Evolutionary conservation across 331 rosid genomes (phyloP).

Genomic region (Quercus phellos): DNA sequence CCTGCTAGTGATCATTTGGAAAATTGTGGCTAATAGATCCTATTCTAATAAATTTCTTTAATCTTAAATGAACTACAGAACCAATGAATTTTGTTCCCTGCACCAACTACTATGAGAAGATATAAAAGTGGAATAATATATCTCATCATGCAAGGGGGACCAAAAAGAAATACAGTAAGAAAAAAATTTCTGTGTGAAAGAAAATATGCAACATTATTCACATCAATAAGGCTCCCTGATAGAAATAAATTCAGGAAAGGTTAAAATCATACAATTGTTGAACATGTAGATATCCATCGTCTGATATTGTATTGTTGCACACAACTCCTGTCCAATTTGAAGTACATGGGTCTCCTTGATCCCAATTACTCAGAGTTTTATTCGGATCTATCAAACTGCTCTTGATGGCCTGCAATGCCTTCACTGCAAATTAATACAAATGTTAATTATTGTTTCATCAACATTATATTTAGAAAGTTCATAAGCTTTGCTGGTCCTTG

Average conservation of each 20-base stretch:
- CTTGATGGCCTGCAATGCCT: conserved; percentile 36
- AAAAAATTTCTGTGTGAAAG: not conserved
- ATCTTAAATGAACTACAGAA: not conserved
- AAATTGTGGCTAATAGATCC: not conserved
- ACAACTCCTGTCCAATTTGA: conserved; percentile 45
- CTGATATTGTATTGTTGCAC: conserved; percentile 30
- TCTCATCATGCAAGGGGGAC: not conserved
- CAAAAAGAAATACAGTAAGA: not conserved
- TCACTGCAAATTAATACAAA: conserved; percentile 30
- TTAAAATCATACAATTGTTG: conserved; percentile 31
- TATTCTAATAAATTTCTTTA: not conserved
- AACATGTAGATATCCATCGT: conserved; percentile 49
- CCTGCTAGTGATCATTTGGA: not conserved
- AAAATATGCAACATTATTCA: not conserved
- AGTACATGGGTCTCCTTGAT: conserved; percentile 45
- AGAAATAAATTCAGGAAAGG: conserved; percentile 4
- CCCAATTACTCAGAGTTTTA: conserved; percentile 42
- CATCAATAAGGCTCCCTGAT: not conserved
- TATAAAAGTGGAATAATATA: not conserved
- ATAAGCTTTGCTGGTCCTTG: not conserved
- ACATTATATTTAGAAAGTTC: conserved; percentile 2
- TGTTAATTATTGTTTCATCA: not conserved
- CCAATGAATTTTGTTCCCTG: not conserved
- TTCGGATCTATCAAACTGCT: conserved; percentile 36
- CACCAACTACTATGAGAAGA: not conserved